These are phyloP conservation scores for Paraphaeosphaeria sporulosa DNA, from an alignment of 2,329 filamentous ascomycete genomes.

Conservation along the genomic window DNA sequence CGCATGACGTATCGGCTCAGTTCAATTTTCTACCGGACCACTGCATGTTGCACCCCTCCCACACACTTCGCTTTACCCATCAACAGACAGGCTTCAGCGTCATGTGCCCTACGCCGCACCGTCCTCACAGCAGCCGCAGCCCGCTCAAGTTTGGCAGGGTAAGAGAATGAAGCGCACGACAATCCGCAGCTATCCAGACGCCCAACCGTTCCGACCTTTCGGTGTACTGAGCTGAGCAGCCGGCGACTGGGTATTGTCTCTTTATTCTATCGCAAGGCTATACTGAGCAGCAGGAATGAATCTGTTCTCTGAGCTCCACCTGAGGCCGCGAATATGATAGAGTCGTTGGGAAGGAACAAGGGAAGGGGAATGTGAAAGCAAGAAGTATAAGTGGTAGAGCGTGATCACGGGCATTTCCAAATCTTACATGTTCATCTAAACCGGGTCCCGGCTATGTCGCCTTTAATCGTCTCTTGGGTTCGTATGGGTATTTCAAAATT, in stretches of 20 bases:
- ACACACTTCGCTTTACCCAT: conserved; percentile 5
- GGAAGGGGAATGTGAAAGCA: not conserved
- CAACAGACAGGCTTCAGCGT: conserved; percentile 1
- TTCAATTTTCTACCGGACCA: not conserved
- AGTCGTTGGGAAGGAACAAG: conserved; percentile 2
- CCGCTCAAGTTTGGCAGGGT: conserved; percentile 23
- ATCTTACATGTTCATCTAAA: conserved; percentile 8
- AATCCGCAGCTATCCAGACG: conserved; percentile 33
- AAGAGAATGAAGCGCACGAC: conserved; percentile 20
- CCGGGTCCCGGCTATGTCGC: not conserved
- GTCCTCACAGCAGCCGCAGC: conserved; percentile 16
- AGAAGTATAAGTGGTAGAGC: not conserved
- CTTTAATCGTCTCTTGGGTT: not conserved
- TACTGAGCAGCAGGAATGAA: conserved; percentile 63
- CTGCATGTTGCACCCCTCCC: conserved; percentile 12
- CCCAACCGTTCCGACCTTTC: conserved; percentile 23
- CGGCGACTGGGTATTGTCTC: conserved; percentile 36
- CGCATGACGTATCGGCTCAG: not conserved
- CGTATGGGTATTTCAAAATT: not conserved
- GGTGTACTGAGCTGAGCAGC: conserved; percentile 26
- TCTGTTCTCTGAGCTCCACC: conserved; percentile 62
- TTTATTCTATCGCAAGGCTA: conserved; percentile 59
- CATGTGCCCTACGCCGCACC: conserved; percentile 13
- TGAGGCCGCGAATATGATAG: conserved; percentile 52
- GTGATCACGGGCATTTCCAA: not conserved